phyloP scores from a whole-genome alignment of 768 basidiomycete species.

The Collybiopsis confluens region DNA sequence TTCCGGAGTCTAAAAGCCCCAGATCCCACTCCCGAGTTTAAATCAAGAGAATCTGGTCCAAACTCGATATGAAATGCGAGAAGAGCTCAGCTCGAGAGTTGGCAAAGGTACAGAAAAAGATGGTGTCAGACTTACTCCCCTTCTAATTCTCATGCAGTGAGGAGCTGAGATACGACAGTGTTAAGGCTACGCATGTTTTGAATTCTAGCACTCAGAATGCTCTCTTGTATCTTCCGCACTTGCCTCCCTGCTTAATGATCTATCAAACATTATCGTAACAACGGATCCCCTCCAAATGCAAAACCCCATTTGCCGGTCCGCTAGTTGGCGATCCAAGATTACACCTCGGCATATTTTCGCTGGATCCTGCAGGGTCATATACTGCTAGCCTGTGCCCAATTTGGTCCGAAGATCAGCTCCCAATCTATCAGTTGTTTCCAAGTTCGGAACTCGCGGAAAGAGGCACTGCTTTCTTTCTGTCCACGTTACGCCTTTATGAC shows the following conservation, averaged over 20 bases:
- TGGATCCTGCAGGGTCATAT: too few relatives aligned
- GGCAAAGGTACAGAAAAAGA: too few relatives aligned
- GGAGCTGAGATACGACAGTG: neutral
- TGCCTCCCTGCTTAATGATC: too few relatives aligned
- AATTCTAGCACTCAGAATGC: neutral
- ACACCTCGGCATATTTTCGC: too few relatives aligned
- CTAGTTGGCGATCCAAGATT: too few relatives aligned
- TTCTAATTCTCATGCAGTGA: neutral
- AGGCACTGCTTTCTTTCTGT: neutral
- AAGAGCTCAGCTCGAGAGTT: neutral
- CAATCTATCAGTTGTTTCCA: constrained; percentile 2
- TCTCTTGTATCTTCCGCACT: too few relatives aligned
- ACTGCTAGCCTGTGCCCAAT: neutral
- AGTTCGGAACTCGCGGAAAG: neutral
- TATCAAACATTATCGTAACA: too few relatives aligned
- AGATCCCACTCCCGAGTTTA: neutral
- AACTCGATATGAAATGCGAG: neutral
- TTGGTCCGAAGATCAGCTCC: neutral
- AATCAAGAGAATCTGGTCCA: neutral
- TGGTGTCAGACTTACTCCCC: neutral
- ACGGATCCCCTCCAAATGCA: too few relatives aligned
- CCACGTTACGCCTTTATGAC: neutral
- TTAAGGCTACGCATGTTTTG: neutral
- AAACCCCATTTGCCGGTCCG: too few relatives aligned
- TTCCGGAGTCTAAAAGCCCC: too few relatives aligned